Percentiles rank a stretch among this genome's conserved stretches.
phyloP scores from a whole-genome alignment of 176 grass and related monocot species.

The Carex cristatella region DNA sequence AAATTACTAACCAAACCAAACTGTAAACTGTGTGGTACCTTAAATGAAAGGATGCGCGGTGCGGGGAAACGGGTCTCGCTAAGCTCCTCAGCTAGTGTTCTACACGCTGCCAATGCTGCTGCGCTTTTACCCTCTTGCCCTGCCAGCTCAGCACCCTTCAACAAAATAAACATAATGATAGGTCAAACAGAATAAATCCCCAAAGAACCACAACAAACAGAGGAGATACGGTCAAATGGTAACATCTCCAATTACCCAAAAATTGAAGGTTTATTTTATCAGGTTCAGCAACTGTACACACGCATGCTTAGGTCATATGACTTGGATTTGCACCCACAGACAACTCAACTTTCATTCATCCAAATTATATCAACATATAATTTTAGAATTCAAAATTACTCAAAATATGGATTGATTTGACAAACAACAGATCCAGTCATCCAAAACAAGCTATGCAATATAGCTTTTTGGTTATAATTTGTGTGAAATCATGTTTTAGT shows the following conservation, averaged over 20 bases:
- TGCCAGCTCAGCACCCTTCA: constrained; percentile 90
- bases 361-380: background rate
- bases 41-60: constrained; percentile 93
- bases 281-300: background rate
- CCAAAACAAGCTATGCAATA: background rate
- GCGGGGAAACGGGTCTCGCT: constrained; percentile 84
- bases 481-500: background rate
- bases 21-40: constrained; percentile 31
- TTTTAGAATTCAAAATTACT: background rate
- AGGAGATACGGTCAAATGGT: background rate
- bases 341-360: background rate
- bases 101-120: constrained; percentile 88
- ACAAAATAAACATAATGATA: constrained; percentile 1
- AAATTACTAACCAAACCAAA: background rate
- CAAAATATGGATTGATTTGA: background rate
- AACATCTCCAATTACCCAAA: background rate
- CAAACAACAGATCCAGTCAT: constrained; percentile 1
- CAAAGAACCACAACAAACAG: background rate
- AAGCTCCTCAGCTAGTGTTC: constrained; percentile 85
- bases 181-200: constrained; percentile 7
- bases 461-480: background rate
- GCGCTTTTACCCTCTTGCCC: constrained; percentile 83
- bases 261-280: background rate
- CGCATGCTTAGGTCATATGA: background rate
- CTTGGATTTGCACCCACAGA: background rate